Base-by-base conservation (phyloP, 1,284 basidiomycete species). In the Termitomyces sp. region DNA sequence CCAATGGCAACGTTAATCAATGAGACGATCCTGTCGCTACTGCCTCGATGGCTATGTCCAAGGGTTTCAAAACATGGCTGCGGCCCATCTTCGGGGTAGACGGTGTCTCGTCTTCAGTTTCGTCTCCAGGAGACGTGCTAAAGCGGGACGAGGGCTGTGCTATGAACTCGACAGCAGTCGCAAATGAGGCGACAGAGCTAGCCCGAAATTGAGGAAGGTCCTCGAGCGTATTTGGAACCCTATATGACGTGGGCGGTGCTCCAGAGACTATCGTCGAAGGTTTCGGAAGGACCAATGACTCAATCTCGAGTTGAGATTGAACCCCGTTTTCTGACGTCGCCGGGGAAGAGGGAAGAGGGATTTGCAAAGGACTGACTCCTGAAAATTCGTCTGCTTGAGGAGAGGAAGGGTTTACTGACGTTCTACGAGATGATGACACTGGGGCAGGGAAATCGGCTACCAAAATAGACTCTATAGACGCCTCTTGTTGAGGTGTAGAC, bases 181-280 rank as follows among this genome's bases (percentile, higher is more conserved):
- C 72, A 56, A 69, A 75, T 1, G 72, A 71, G 36, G 64, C 62
- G 40, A 65, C 61, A 4, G 73, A 70, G 52, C 72, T 75, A 6
- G 67, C 63, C 31, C 70, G 62, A 3, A 72, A 73, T 52, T 65
- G 67, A 2, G 67, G 62, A 7, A 69, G 65, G 13, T n/a, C 12
- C 9, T 61, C 57, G 15, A 63, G 58, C 3, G 55, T 46, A 2
- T 63, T 60, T 19, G 59, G 55, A 2, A 60, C 51, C 34, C 64
- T 53, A 50, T 53, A 60, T 5, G 60, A 56, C 7, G 50, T 17
- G 24, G 54, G 52, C 12, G 40, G 47, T 13, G 30, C 17, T 8
- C 21, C 48, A 40, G 26, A 45, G 51, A 26, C 41, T 42, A 34
- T 39, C 39, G 54, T 51, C 26, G 50, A 54, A 24, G 45, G 52